Evolutionary conservation across 78 protist genomes (phyloP).

Genomic region (Goniomonas avonlea): DNA sequence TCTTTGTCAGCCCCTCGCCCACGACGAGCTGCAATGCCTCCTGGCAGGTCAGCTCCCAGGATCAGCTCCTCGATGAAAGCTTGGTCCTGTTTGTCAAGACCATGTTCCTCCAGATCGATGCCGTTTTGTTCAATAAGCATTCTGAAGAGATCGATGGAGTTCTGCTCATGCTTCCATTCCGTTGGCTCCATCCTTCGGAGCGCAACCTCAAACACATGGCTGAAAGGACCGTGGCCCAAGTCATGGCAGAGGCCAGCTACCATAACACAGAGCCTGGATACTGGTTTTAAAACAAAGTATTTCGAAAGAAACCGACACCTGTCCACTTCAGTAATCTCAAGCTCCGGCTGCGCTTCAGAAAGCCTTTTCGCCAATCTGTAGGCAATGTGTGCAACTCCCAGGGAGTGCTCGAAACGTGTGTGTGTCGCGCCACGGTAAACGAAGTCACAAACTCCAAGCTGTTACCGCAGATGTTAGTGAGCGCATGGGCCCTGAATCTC

Average conservation of each 20-base stretch:
- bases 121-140: conserved; percentile 3
- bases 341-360: conserved; percentile 9
- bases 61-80: conserved; percentile 6
- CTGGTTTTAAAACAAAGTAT: not conserved
- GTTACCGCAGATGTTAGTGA: no score
- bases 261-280: not conserved
- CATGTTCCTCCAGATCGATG: conserved; percentile 2
- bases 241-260: conserved; percentile 44
- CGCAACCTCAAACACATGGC: conserved; percentile 33
- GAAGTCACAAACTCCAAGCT: conserved; percentile 9
- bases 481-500: no score
- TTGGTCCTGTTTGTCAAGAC: not conserved
- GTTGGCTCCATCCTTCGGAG: not conserved
- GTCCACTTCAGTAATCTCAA: not conserved
- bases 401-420: conserved; percentile 38
- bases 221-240: conserved; percentile 48
- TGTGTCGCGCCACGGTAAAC: conserved; percentile 40
- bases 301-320: not conserved
- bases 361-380: not conserved
- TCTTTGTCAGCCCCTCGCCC: not conserved
- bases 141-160: not conserved
- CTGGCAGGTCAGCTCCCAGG: not conserved
- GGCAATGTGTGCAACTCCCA: conserved; percentile 34
- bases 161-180: conserved; percentile 30
- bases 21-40: not conserved